These are phyloP conservation scores for Dissophora ornata DNA, from an alignment of 192 early-diverging fungal species.

Conservation along the genomic window DNA sequence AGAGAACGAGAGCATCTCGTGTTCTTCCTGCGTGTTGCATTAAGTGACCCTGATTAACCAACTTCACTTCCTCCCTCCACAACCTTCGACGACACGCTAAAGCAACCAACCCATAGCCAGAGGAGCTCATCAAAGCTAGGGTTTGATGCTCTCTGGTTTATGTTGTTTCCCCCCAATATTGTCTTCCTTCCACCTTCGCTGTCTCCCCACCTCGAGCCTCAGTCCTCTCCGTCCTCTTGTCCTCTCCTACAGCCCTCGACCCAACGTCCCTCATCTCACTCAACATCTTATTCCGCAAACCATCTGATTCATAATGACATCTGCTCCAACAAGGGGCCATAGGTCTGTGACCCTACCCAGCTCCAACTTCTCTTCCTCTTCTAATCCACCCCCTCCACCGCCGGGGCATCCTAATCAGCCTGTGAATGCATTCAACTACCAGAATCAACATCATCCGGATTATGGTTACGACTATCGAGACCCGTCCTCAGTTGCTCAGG, in stretches of 20 bases:
- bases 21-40: too few species aligned
- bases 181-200: too few species aligned
- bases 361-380: too few species aligned
- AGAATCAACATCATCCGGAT: neutral
- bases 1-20: too few species aligned
- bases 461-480: neutral
- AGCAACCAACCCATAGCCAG: too few species aligned
- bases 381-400: constrained; percentile 5
- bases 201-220: neutral
- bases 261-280: neutral
- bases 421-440: constrained; percentile 5
- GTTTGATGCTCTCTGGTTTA: too few species aligned
- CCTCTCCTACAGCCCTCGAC: neutral
- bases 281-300: too few species aligned
- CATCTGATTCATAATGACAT: constrained; percentile 7
- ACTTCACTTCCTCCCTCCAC: too few species aligned
- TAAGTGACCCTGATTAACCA: too few species aligned
- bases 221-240: neutral
- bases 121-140: too few species aligned
- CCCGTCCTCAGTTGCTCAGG: neutral
- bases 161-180: too few species aligned
- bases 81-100: too few species aligned
- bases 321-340: constrained; percentile 11
- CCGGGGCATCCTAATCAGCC: constrained; percentile 14
- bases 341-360: constrained; percentile 2